Evolutionary conservation across 2,329 filamentous ascomycete genomes (phyloP), one percentile per base, ranked within the genome.

Genomic region (Aspergillus sp.): DNA sequence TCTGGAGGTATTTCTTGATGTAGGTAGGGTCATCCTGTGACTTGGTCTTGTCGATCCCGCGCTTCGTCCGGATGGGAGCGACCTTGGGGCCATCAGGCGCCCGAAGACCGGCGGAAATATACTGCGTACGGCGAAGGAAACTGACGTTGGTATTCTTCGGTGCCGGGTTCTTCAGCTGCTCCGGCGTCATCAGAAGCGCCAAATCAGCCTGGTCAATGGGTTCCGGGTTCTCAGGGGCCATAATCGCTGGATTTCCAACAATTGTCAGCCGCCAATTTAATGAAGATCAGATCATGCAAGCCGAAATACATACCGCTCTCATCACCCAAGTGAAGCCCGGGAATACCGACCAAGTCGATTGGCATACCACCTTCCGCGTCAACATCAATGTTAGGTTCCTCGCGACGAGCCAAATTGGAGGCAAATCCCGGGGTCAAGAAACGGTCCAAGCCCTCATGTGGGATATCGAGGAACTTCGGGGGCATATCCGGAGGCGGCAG

Each of bases 291-390:
- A 32, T 41, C 54, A 51, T 39, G 17, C 21, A 42, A 38, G 21
- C 36, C 48, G 49, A 17, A 48, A 42, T 48, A 73, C 81, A 63
- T 83, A 97, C 93, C 92, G 79, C 90, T 90, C 81, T 98, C 94
- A 75, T 98, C 92, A 60, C 93, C 94, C 71, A 98, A 89, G 72
- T 98, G 97, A 59, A 98, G 88, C 30, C 93, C 92, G 6, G 94
- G 94, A 80, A 98, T 91, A 71, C 95, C 95, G 60, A 98, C 90
- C 68, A 99, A 80, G 75, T 98, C 94, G 73, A 99, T 87, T 61
- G 93, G 92, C 95, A 99, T 98, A 60, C 95, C 95, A 68, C 98
- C 85, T 81, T 99, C 95, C 8, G 93, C 95, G 85, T 99, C 95
- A 30, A 92, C 92, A 78, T 99, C 95, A 63, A 99, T 95, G 73